These are phyloP conservation scores for Erodium chrysanthum DNA, from an alignment of 441 rosid species.

Conservation along the genomic window DNA sequence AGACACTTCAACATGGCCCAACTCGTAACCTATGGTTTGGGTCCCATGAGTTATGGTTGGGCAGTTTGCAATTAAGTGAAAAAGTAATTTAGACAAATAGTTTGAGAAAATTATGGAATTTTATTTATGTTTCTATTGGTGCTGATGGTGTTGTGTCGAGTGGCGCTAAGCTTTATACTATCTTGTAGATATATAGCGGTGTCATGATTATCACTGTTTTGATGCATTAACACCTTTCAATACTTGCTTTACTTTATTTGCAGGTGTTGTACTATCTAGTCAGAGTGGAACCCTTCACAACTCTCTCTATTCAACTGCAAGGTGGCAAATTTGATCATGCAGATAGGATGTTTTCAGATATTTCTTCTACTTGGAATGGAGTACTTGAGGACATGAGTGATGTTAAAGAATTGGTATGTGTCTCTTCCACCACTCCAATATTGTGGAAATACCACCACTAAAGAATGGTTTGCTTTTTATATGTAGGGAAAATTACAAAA, in stretches of 20 bases:
- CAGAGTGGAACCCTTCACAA: slow-evolving; percentile 94
- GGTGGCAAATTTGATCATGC: slow-evolving; percentile 99
- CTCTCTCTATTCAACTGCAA: slow-evolving; percentile 95
- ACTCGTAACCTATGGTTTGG: neutral
- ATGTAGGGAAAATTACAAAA: neutral
- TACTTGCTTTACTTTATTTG: slow-evolving; percentile 23
- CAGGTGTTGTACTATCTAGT: slow-evolving; percentile 95
- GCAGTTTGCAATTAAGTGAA: neutral
- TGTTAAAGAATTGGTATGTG: slow-evolving; percentile 94
- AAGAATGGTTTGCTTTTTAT: slow-evolving; percentile 8
- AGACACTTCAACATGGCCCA: too few relatives aligned
- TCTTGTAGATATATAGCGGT: neutral
- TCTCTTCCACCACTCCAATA: slow-evolving; percentile 18
- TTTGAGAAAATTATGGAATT: neutral
- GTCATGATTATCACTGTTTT: slow-evolving; percentile 11
- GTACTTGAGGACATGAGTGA: slow-evolving; percentile 99
- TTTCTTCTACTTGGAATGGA: slow-evolving; percentile 94
- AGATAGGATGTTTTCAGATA: slow-evolving; percentile 90
- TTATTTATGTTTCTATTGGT: slow-evolving; percentile 5
- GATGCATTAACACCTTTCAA: slow-evolving; percentile 16
- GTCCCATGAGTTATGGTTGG: neutral
- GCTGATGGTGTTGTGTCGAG: slow-evolving; percentile 1
- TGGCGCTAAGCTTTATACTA: neutral
- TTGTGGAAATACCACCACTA: slow-evolving; percentile 11
- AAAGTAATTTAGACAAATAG: neutral